These are phyloP conservation scores for Penicillium maclennaniae DNA, from an alignment of 495 filamentous ascomycete species.

Conservation along the genomic window DNA sequence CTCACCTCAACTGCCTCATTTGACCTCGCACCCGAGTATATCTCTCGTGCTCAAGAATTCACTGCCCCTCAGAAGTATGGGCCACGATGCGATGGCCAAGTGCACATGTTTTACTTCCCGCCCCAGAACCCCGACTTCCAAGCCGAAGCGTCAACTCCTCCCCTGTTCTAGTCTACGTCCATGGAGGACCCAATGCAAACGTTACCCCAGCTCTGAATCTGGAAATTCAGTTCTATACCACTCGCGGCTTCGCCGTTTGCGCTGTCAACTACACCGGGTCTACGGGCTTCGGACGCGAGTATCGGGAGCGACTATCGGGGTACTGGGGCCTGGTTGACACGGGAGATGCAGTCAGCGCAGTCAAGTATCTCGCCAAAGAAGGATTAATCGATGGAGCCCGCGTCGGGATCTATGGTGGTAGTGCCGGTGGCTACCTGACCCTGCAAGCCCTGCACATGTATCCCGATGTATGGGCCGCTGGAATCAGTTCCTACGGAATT, in stretches of 20 bases:
- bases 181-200: conserved; percentile 47
- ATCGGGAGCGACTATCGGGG: conserved; percentile 40
- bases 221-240: conserved; percentile 47
- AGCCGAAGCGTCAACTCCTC: conserved; percentile 23
- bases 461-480: conserved; percentile 36
- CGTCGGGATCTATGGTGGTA: conserved; percentile 45
- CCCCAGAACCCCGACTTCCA: conserved; percentile 41
- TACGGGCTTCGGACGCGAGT: conserved; percentile 45
- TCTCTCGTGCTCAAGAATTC: conserved; percentile 31
- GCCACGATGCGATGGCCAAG: conserved; percentile 17
- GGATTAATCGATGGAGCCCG: conserved; percentile 31
- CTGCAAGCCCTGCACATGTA: conserved; percentile 37
- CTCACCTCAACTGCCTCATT: conserved; percentile 25
- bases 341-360: conserved; percentile 41
- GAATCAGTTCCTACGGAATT: conserved; percentile 43
- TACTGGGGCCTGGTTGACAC: conserved; percentile 44
- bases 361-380: conserved; percentile 32
- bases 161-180: conserved; percentile 44
- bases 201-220: conserved; percentile 30
- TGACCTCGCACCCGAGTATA: conserved; percentile 19
- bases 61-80: conserved; percentile 25
- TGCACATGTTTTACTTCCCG: conserved; percentile 43
- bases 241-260: conserved; percentile 47
- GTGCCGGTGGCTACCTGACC: conserved; percentile 47
- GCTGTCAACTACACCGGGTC: conserved; percentile 49